phyloP scores from a whole-genome alignment of 352 stramenopile species.

The Aphanomyces cochlioides region DNA sequence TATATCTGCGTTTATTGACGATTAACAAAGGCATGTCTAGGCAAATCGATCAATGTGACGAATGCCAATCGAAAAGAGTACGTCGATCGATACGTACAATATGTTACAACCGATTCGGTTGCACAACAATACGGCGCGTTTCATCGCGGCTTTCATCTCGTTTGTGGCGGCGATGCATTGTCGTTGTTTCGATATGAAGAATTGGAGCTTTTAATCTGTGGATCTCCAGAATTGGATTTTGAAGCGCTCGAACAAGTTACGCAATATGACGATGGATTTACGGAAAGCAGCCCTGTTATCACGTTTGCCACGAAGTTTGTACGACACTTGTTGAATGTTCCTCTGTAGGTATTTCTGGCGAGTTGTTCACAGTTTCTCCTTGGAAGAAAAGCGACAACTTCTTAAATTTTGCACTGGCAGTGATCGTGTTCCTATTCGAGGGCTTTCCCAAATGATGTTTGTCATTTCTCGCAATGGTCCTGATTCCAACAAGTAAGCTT shows the following conservation, averaged over 20 bases:
- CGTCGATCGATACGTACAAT: conserved; percentile 67
- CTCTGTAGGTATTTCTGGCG: conserved; percentile 66
- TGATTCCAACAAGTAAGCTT: conserved; percentile 46
- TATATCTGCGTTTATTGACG: conserved; percentile 14
- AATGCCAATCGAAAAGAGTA: conserved; percentile 68
- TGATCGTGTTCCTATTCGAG: conserved; percentile 78
- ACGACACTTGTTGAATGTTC: background rate
- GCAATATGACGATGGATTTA: conserved; percentile 75
- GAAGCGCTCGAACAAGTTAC: conserved; percentile 68
- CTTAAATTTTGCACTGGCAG: conserved; percentile 83
- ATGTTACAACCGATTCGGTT: conserved; percentile 60
- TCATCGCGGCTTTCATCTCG: conserved; percentile 67
- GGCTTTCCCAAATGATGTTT: conserved; percentile 75
- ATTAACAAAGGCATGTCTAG: background rate
- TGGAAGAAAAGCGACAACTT: conserved; percentile 84
- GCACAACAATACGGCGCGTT: conserved; percentile 65
- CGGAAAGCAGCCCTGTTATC: conserved; percentile 57
- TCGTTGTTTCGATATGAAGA: conserved; percentile 80
- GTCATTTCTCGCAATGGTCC: conserved; percentile 80
- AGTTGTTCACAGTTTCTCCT: conserved; percentile 67
- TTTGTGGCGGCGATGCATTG: conserved; percentile 66
- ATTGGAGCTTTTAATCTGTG: conserved; percentile 70
- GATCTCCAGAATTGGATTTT: conserved; percentile 71
- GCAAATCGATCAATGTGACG: conserved; percentile 50
- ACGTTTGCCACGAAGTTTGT: conserved; percentile 35